Percentiles rank a stretch among this genome's conserved stretches.
These are phyloP conservation scores for Alternaria angustiovoidea DNA, from an alignment of 2,329 filamentous ascomycete genomes.

Conservation along the genomic window DNA sequence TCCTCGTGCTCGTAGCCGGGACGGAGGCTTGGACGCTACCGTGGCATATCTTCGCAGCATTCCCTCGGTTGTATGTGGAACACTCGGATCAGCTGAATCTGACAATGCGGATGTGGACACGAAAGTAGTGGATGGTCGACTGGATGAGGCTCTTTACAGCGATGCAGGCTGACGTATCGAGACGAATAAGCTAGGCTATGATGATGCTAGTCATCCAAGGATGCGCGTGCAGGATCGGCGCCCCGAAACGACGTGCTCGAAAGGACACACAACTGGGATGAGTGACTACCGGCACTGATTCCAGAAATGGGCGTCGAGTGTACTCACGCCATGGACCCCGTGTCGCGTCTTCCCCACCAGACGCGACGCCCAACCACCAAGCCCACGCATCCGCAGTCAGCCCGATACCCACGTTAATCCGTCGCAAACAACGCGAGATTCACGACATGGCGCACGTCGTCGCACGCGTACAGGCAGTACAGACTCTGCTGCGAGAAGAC, in stretches of 20 bases:
- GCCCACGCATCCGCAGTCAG: background rate
- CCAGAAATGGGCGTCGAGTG: background rate
- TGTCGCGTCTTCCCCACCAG: constrained; percentile 18
- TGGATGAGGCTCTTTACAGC: constrained; percentile 1
- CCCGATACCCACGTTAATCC: background rate
- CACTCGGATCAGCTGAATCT: background rate
- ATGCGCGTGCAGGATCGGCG: background rate
- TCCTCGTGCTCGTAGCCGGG: constrained; percentile 41
- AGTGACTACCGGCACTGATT: background rate
- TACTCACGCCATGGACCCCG: constrained; percentile 15
- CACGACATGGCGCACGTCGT: background rate
- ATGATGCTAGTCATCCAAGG: background rate
- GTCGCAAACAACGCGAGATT: background rate
- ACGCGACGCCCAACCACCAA: background rate
- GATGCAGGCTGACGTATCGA: background rate
- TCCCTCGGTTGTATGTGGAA: constrained; percentile 6
- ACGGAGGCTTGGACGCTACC: constrained; percentile 38
- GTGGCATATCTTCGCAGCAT: constrained; percentile 48
- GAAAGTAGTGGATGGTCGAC: background rate
- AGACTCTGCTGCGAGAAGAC: constrained; percentile 17
- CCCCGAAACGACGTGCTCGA: background rate
- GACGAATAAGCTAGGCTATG: background rate
- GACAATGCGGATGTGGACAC: background rate
- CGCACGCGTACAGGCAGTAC: constrained; percentile 3
- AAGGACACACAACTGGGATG: background rate